Conservation (phyloP, 2,329 filamentous ascomycete genomes). For the Fusarium oligoseptatum region DNA sequence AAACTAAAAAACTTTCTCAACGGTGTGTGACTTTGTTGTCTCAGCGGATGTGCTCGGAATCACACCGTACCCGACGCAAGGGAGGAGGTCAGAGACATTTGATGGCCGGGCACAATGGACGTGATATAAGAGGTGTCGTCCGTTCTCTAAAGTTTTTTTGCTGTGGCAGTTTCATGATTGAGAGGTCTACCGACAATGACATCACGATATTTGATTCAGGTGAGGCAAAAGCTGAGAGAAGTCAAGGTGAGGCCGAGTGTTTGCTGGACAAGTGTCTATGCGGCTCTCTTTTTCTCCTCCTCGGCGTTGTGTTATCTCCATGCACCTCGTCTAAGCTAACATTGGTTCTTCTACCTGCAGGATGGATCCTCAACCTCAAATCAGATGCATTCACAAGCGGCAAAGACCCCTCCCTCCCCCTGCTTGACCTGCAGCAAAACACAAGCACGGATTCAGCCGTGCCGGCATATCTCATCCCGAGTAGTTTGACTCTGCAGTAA, state of each 20-base stretch:
- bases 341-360: not conserved
- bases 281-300: not conserved
- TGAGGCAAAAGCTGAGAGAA: not conserved
- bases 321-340: not conserved
- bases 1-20: not conserved
- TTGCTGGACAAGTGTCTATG: not conserved
- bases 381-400: slow-evolving; percentile 5
- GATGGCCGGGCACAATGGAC: not conserved
- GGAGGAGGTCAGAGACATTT: not conserved
- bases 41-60: not conserved
- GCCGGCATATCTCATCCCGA: not conserved
- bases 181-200: not conserved
- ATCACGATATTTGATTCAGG: not conserved
- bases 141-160: not conserved
- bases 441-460: not conserved
- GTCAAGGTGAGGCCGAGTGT: not conserved
- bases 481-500: slow-evolving; percentile 9
- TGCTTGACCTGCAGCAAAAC: not conserved
- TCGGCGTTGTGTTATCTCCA: not conserved
- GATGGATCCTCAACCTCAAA: not conserved
- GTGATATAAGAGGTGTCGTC: not conserved
- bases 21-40: slow-evolving; percentile 2
- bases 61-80: not conserved
- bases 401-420: not conserved
- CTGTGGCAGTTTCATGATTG: not conserved